phyloP scores from a whole-genome alignment of 345 rosid species.

The Eucalyptus pumila region DNA sequence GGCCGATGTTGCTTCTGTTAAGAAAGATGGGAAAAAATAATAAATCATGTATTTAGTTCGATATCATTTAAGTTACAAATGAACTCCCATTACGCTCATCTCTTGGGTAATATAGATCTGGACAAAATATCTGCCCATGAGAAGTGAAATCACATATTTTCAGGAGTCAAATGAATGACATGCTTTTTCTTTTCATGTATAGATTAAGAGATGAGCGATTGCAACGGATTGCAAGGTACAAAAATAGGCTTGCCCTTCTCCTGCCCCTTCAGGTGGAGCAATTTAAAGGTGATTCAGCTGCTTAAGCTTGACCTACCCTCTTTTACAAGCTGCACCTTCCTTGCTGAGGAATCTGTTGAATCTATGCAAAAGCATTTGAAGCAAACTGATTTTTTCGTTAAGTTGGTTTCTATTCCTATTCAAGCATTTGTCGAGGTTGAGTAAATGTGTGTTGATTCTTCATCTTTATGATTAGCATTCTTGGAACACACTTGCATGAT shows the following conservation, averaged over 20 bases:
- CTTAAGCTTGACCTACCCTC: slow-evolving; percentile 24
- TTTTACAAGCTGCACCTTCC: neutral
- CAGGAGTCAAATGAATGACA: neutral
- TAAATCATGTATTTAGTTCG: neutral
- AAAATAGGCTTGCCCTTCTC: slow-evolving; percentile 67
- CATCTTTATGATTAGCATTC: neutral
- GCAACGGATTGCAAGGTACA: slow-evolving; percentile 74
- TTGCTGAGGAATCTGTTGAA: neutral
- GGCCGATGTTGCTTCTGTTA: neutral
- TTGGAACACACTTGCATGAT: neutral
- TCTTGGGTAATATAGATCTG: neutral
- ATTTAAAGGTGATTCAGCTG: slow-evolving; percentile 18
- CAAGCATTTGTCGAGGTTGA: neutral
- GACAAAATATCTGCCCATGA: neutral
- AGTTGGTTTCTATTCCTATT: neutral
- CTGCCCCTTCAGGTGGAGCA: slow-evolving; percentile 65
- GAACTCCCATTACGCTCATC: neutral
- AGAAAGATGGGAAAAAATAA: neutral
- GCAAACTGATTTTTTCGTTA: neutral
- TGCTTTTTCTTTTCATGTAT: neutral
- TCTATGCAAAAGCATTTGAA: neutral
- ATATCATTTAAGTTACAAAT: neutral
- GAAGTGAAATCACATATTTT: neutral
- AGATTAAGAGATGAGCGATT: slow-evolving; percentile 62
- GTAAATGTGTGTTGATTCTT: neutral